Base-by-base conservation (phyloP, 1,284 basidiomycete species). In the Grifola frondosa region DNA sequence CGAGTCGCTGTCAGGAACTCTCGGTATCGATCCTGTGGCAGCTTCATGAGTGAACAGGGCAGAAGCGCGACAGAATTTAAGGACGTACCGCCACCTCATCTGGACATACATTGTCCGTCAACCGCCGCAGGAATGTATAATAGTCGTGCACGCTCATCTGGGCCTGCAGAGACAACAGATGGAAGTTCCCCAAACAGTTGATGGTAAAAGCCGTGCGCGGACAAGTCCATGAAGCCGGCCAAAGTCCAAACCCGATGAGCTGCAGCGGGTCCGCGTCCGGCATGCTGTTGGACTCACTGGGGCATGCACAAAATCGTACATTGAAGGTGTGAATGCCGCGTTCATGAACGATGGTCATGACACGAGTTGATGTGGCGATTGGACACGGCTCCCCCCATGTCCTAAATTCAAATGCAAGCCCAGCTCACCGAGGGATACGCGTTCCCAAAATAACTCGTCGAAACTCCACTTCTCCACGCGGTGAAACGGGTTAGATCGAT, bases 21-120 rank as follows among this genome's bases (percentile, higher is more conserved):
- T 3, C 48, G 44, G 21, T 56, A 56, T 4, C 50, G 50, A 41
- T 54, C 48, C 49, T 54, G 29, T 13, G 25, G 3, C 16, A 8
- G 3, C 6, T 4, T 38, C 9, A 30, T 17, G 6, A 6, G 10
- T 5, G 17, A 5, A 16, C 28, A 8, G 19, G 3, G 15, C 13
- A 16, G 8, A 12, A 6, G 5, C n/a, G 13, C n/a, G 30, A 17
- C 6, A 31, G 6, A 5, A 12, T 15, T 11, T 9, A 16, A 12
- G 3, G 4, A 34, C 50, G 20, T 17, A 50, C 49, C 32, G 41
- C n/a, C n/a, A 50, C 45, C 8, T 35, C 24, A 5, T 40, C n/a
- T 1, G 45, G 45, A 5, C 25, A 12, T 9, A 51, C 33, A 23
- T 40, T 39, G 34, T 54, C 46, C 13, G 47, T 49, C 17, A 22